These are phyloP conservation scores for Russula compacta DNA, from an alignment of 768 basidiomycete species.

Conservation along the genomic window DNA sequence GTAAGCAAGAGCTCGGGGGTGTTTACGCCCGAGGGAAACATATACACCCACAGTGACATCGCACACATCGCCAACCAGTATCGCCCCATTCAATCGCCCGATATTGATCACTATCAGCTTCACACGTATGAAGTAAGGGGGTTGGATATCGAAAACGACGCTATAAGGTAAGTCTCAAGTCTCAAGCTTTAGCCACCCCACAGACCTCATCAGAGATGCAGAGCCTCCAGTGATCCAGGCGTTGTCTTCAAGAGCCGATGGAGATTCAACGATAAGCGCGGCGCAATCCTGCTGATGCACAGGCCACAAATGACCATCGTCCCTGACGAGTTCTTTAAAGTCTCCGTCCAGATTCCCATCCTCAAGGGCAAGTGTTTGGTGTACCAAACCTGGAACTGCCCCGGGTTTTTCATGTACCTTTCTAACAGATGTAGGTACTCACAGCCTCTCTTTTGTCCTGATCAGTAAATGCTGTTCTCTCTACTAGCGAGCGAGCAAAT, in stretches of 20 bases:
- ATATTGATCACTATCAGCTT: neutral
- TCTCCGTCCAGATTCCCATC: neutral
- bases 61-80: neutral
- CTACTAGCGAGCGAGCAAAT: constrained; percentile 1
- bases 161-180: neutral
- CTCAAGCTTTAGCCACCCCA: too few species aligned
- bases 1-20: neutral
- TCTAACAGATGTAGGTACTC: neutral
- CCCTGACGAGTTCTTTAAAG: neutral
- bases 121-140: constrained; percentile 4
- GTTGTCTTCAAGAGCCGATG: neutral
- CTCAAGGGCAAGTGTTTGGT: constrained; percentile 5
- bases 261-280: constrained; percentile 5
- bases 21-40: constrained; percentile 4
- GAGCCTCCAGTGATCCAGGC: neutral
- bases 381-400: neutral
- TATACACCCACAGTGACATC: neutral
- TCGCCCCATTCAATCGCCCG: neutral
- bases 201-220: neutral
- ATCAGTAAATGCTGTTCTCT: neutral
- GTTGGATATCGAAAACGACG: neutral
- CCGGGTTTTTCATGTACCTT: constrained; percentile 10
- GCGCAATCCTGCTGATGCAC: constrained; percentile 13
- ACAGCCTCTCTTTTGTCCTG: neutral
- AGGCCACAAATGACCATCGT: neutral